Percentiles rank a stretch among this genome's conserved stretches.
phyloP scores from a whole-genome alignment of 73 alveolate genomes.

The Uronychia setigera region DNA sequence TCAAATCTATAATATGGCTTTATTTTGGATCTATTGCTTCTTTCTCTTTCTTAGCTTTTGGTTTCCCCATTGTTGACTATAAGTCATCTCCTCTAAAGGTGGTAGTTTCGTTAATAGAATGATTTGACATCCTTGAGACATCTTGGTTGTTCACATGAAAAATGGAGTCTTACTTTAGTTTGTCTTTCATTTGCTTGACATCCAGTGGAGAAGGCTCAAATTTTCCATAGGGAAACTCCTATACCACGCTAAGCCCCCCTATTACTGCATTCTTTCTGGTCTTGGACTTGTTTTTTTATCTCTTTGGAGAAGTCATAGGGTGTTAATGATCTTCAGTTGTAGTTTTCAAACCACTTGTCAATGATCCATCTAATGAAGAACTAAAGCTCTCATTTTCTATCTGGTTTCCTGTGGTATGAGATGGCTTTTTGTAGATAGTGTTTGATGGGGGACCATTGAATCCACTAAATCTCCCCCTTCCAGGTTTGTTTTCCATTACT shows the following conservation, averaged over 20 bases:
- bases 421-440: not conserved
- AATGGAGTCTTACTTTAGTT: not conserved
- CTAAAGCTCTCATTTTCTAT: not conserved
- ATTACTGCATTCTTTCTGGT: not conserved
- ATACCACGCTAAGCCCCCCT: not conserved
- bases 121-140: not conserved
- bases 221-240: not conserved
- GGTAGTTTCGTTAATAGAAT: not conserved
- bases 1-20: not conserved
- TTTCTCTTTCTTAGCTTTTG: not conserved
- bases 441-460: not conserved
- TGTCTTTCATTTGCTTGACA: not conserved
- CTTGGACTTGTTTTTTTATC: not conserved
- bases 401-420: not conserved
- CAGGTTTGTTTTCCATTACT: not conserved
- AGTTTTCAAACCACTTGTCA: not conserved
- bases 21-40: not conserved
- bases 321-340: too few relatives aligned
- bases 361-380: not conserved
- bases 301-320: not conserved
- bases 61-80: not conserved
- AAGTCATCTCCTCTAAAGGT: too few relatives aligned
- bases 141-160: not conserved
- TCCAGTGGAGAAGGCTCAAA: not conserved
- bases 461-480: not conserved